Conservation (phyloP, 2,329 filamentous ascomycete species). For the Sporothrix mexicana region DNA sequence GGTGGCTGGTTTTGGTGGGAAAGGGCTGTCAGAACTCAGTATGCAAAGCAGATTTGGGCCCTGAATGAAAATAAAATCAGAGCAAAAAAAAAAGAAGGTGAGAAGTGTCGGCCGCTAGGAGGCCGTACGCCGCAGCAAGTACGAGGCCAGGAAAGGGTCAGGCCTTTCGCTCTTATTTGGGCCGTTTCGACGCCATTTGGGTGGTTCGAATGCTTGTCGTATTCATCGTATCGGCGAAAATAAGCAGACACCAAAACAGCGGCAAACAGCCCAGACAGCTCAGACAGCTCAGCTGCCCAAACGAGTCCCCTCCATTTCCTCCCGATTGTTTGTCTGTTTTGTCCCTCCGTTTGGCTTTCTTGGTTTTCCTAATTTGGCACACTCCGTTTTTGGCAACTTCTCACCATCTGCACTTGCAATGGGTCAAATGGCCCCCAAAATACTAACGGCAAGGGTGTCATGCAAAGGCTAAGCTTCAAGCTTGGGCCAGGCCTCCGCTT, state of each 20-base stretch:
- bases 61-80: too few species aligned
- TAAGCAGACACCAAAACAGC: slow-evolving; percentile 18
- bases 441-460: background rate
- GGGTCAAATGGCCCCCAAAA: background rate
- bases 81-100: too few species aligned
- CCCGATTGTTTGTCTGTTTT: background rate
- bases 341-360: background rate
- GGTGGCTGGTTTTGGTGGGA: background rate
- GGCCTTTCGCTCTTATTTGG: background rate
- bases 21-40: background rate
- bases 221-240: slow-evolving; percentile 24
- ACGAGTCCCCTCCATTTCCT: background rate
- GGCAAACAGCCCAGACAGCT: background rate
- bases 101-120: background rate
- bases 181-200: background rate
- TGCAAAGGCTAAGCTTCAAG: slow-evolving; percentile 5
- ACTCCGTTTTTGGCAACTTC: slow-evolving; percentile 7
- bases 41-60: background rate
- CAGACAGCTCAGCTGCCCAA: background rate
- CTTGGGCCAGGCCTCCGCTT: slow-evolving; percentile 8
- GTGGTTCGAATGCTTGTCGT: slow-evolving; percentile 7
- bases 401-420: background rate
- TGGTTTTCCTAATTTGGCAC: background rate
- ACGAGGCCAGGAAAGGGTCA: background rate
- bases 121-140: slow-evolving; percentile 5